phyloP scores from a whole-genome alignment of 2,329 filamentous ascomycete species.

The Aspergillus udagawae region DNA sequence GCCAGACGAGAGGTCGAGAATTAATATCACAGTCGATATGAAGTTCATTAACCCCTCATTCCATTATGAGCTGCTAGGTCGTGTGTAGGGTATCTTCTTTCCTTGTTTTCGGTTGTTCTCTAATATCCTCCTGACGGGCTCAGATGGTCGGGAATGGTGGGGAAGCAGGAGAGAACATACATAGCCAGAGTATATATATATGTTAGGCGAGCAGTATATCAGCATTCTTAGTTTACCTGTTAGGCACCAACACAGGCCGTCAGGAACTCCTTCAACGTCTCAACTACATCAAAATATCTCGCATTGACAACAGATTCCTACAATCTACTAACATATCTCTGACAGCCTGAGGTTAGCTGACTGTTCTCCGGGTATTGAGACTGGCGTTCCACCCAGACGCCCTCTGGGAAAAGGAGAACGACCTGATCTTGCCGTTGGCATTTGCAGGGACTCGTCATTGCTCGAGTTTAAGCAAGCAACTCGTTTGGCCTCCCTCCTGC shows the following conservation, averaged over 20 bases:
- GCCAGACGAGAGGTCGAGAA: conserved; percentile 27
- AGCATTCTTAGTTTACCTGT: no score
- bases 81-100: background rate
- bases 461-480: background rate
- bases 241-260: background rate
- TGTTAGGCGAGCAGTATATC: background rate
- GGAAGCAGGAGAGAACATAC: no score
- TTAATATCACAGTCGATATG: conserved; percentile 12
- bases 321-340: background rate
- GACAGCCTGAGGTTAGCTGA: background rate
- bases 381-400: no score
- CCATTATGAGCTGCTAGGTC: background rate
- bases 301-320: background rate
- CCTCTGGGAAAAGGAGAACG: no score
- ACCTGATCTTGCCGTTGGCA: no score
- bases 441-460: background rate
- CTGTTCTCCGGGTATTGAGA: background rate
- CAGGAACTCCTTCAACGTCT: background rate
- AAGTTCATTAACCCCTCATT: conserved; percentile 2
- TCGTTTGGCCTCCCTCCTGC: background rate
- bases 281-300: background rate
- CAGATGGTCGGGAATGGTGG: background rate
- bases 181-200: background rate
- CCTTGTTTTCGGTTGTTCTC: background rate
- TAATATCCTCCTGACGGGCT: background rate